phyloP scores from a whole-genome alignment of 2,329 filamentous ascomycete genomes.

The Aspergillus glaucus region DNA sequence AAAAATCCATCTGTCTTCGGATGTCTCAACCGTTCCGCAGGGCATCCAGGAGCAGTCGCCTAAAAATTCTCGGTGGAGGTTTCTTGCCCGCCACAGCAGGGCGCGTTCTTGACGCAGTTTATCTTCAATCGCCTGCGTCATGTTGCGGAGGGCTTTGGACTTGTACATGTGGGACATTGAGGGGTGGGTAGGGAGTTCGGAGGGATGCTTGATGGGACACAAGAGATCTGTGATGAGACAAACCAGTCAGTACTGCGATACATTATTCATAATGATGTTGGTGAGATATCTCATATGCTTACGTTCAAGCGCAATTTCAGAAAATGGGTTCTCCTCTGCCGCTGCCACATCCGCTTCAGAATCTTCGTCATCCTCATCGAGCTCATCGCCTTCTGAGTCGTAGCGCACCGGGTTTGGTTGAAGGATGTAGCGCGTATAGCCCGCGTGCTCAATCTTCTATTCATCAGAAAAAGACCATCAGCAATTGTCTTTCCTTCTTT shows the following conservation, averaged over 20 bases:
- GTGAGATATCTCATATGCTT: constrained; percentile 13
- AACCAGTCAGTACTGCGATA: constrained; percentile 7
- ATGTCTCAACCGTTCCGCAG: constrained; percentile 47
- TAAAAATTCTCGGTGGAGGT: constrained; percentile 52
- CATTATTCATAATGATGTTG: neutral
- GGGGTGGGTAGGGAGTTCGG: constrained; percentile 54
- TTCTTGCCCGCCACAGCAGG: constrained; percentile 52
- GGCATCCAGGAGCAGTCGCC: constrained; percentile 58
- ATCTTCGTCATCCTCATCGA: constrained; percentile 53
- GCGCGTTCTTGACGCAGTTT: constrained; percentile 54
- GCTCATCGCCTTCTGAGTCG: constrained; percentile 59
- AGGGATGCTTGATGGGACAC: constrained; percentile 56
- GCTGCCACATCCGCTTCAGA: constrained; percentile 52
- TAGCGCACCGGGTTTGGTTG: constrained; percentile 54
- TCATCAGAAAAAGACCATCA: neutral
- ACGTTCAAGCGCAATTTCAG: constrained; percentile 53
- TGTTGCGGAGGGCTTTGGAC: constrained; percentile 52
- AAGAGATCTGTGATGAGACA: constrained; percentile 44
- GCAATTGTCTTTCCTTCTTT: neutral
- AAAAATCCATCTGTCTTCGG: constrained; percentile 45
- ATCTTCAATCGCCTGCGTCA: constrained; percentile 50
- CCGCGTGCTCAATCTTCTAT: constrained; percentile 56
- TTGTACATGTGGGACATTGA: constrained; percentile 54
- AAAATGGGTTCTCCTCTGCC: constrained; percentile 58
- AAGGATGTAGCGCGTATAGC: constrained; percentile 55